These are phyloP conservation scores for Solanum ossicruentum DNA, from an alignment of 257 asterid genomes.

Conservation along the genomic window DNA sequence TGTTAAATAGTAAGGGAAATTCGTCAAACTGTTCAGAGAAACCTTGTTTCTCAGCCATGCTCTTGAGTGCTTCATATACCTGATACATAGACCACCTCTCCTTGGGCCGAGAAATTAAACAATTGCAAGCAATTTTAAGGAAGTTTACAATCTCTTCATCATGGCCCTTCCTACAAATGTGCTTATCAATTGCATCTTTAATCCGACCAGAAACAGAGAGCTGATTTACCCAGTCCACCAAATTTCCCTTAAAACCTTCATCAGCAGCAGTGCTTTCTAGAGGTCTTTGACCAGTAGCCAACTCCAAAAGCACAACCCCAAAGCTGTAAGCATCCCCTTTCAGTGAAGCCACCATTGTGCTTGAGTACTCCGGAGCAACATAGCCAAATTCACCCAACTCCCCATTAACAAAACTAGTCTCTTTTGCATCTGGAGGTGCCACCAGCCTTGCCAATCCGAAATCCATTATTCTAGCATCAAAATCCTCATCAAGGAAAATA, in stretches of 20 bases:
- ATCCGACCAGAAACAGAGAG: slow-evolving; percentile 46
- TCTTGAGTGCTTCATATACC: slow-evolving; percentile 55
- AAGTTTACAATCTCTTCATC: slow-evolving; percentile 68
- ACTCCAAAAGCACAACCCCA: slow-evolving; percentile 61
- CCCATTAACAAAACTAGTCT: slow-evolving; percentile 33
- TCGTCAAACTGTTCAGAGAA: slow-evolving; percentile 62
- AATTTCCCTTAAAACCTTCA: slow-evolving; percentile 50
- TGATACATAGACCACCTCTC: slow-evolving; percentile 78
- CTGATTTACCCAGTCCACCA: slow-evolving; percentile 78
- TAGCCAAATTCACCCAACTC: slow-evolving; percentile 54
- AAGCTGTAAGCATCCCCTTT: slow-evolving; percentile 59
- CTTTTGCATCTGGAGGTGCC: slow-evolving; percentile 27
- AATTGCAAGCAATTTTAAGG: slow-evolving; percentile 52
- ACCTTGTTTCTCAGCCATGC: slow-evolving; percentile 60
- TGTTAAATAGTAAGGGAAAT: slow-evolving; percentile 55
- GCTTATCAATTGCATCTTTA: slow-evolving; percentile 54
- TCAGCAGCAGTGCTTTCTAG: slow-evolving; percentile 39
- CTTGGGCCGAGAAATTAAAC: slow-evolving; percentile 51
- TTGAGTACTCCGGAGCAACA: slow-evolving; percentile 49
- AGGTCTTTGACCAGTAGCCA: slow-evolving; percentile 72
- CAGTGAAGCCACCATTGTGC: slow-evolving; percentile 44
- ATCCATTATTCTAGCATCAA: slow-evolving; percentile 82
- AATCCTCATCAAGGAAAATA: slow-evolving; percentile 81
- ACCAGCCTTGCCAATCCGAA: slow-evolving; percentile 65
- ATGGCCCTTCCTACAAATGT: slow-evolving; percentile 45